phyloP scores from a whole-genome alignment of 805 yeast genomes.

The Dipodascus geniculatus region DNA sequence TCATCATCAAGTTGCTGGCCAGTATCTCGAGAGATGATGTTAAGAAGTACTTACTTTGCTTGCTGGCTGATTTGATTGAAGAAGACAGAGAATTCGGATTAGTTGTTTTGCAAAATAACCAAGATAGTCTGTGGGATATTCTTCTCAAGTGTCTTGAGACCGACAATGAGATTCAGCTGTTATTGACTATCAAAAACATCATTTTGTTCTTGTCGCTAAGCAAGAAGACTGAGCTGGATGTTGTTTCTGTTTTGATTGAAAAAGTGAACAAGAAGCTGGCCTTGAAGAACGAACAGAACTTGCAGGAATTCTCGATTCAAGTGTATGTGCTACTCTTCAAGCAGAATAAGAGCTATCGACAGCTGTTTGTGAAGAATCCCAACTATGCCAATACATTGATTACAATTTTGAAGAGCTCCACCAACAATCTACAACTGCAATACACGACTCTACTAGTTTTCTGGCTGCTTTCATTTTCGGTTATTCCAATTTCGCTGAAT shows the following conservation, averaged over 20 bases:
- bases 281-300: slow-evolving; percentile 33
- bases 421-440: slow-evolving; percentile 56
- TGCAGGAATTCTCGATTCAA: slow-evolving; percentile 54
- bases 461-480: slow-evolving; percentile 78
- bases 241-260: slow-evolving; percentile 25
- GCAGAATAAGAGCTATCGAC: slow-evolving; percentile 41
- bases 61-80: slow-evolving; percentile 42
- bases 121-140: slow-evolving; percentile 35
- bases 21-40: slow-evolving; percentile 50
- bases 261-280: slow-evolving; percentile 15
- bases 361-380: slow-evolving; percentile 36
- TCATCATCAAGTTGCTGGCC: slow-evolving; percentile 42
- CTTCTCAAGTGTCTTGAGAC: slow-evolving; percentile 36
- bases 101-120: slow-evolving; percentile 31
- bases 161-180: slow-evolving; percentile 44
- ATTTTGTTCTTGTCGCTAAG: slow-evolving; percentile 28
- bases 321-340: slow-evolving; percentile 46
- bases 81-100: slow-evolving; percentile 19
- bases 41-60: slow-evolving; percentile 49
- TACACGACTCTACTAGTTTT: slow-evolving; percentile 66
- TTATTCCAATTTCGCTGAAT: slow-evolving; percentile 38
- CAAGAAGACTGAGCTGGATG: slow-evolving; percentile 28
- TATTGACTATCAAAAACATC: slow-evolving; percentile 44
- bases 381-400: slow-evolving; percentile 39
- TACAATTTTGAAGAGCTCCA: slow-evolving; percentile 32